phyloP scores from a whole-genome alignment of 73 alveolate genomes.

The Paramecium caudatum region DNA sequence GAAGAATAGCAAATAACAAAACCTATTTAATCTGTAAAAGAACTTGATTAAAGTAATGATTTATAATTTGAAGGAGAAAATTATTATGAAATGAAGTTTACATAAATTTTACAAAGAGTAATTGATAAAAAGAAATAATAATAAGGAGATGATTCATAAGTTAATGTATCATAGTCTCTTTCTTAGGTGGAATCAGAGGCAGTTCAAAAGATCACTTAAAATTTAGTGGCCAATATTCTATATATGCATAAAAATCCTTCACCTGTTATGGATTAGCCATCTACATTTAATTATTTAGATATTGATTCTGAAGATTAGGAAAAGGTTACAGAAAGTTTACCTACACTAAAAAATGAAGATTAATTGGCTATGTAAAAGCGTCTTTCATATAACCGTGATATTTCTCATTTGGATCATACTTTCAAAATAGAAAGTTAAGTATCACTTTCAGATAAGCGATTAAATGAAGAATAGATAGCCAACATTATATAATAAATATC shows the following conservation, averaged over 20 bases:
- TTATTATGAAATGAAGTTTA: slow-evolving; percentile 44
- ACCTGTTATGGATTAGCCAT: not conserved
- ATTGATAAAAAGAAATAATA: slow-evolving; percentile 30
- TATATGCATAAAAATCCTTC: slow-evolving; percentile 9
- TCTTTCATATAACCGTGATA: slow-evolving; percentile 30
- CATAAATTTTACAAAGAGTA: not conserved
- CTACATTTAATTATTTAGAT: not conserved
- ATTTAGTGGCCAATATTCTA: not conserved
- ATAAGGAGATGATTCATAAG: slow-evolving; percentile 27
- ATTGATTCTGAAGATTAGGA: slow-evolving; percentile 25
- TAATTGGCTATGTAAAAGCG: not conserved
- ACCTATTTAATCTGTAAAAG: not conserved
- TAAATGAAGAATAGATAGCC: slow-evolving; percentile 30
- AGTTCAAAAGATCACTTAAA: slow-evolving; percentile 23
- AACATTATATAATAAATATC: not conserved
- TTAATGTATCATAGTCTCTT: not conserved
- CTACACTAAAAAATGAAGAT: not conserved
- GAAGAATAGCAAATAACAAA: not conserved
- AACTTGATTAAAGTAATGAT: slow-evolving; percentile 3
- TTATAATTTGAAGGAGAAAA: not conserved
- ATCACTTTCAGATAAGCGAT: not conserved
- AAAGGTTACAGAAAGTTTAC: not conserved
- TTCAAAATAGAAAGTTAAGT: slow-evolving; percentile 17
- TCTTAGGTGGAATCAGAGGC: slow-evolving; percentile 48
- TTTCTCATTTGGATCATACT: slow-evolving; percentile 36